Conservation (phyloP, 306 rosid species). For the Arachis stenosperma region DNA sequence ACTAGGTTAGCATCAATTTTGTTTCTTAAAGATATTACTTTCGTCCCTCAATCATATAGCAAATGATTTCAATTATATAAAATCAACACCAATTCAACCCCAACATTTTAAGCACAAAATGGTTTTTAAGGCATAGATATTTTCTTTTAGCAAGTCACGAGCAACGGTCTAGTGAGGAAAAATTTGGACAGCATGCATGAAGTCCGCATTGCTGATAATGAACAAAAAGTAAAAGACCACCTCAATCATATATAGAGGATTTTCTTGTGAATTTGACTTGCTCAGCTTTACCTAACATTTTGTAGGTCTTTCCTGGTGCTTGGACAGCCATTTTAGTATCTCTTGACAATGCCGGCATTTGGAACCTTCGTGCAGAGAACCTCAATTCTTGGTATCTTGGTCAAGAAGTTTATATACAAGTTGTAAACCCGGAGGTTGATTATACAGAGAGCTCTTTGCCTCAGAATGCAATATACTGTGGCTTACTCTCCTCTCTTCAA, state of each 20-base stretch:
- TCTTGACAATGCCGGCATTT: constrained; percentile 87
- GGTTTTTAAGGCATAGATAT: not conserved
- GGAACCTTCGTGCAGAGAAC: constrained; percentile 91
- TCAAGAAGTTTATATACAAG: constrained; percentile 77
- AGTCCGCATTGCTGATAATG: too few species aligned
- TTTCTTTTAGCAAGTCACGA: not conserved
- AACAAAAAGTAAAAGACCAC: too few species aligned
- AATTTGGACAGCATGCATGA: too few species aligned
- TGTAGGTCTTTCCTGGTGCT: constrained; percentile 90
- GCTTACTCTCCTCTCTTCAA: constrained; percentile 83
- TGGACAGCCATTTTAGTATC: constrained; percentile 93
- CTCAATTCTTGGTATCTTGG: constrained; percentile 92
- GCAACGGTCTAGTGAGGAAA: too few species aligned
- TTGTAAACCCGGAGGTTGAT: constrained; percentile 71
- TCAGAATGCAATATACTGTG: constrained; percentile 76
- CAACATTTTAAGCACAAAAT: not conserved
- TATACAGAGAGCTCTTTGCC: constrained; percentile 57
- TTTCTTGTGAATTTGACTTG: too few species aligned
- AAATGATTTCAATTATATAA: not conserved
- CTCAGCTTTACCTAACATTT: not conserved
- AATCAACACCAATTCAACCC: not conserved
- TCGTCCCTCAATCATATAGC: not conserved
- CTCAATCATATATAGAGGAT: too few species aligned
- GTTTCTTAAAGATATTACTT: not conserved
- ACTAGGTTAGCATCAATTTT: not conserved